Conservation (phyloP, 1,284 basidiomycete species). For the Coniferiporia weirii region DNA sequence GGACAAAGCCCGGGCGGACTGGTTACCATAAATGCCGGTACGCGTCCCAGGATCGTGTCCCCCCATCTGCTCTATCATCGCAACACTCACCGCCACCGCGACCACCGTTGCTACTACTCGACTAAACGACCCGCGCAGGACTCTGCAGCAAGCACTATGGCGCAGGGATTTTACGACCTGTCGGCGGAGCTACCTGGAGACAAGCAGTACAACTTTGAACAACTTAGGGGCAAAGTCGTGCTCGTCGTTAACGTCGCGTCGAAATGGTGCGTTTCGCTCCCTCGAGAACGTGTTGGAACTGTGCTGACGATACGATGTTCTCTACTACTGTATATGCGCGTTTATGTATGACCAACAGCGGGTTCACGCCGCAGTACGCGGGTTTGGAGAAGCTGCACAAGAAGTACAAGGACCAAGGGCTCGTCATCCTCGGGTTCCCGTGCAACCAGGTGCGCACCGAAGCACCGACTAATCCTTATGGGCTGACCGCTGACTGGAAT, state of each 20-base stretch:
- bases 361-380: slow-evolving; percentile 87
- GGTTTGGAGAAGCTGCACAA: slow-evolving; percentile 80
- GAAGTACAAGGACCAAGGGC: slow-evolving; percentile 73
- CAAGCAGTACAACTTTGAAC: slow-evolving; percentile 53
- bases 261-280: slow-evolving; percentile 46
- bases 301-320: too few relatives aligned
- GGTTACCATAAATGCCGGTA: too few relatives aligned
- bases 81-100: too few relatives aligned
- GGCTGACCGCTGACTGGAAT: too few relatives aligned
- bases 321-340: too few relatives aligned
- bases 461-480: too few relatives aligned
- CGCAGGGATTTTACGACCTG: slow-evolving; percentile 50
- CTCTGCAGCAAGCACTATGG: neutral
- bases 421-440: slow-evolving; percentile 85
- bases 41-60: too few relatives aligned
- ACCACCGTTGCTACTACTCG: too few relatives aligned
- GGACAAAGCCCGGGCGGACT: too few relatives aligned
- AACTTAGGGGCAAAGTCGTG: slow-evolving; percentile 71
- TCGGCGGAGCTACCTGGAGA: slow-evolving; percentile 54
- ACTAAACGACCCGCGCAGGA: too few relatives aligned
- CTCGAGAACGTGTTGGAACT: too few relatives aligned
- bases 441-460: slow-evolving; percentile 73
- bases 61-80: too few relatives aligned
- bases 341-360: slow-evolving; percentile 37
- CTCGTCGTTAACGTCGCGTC: slow-evolving; percentile 73